These are phyloP conservation scores for Solanum ossicruentum DNA, from an alignment of 257 asterid genomes.

Conservation along the genomic window DNA sequence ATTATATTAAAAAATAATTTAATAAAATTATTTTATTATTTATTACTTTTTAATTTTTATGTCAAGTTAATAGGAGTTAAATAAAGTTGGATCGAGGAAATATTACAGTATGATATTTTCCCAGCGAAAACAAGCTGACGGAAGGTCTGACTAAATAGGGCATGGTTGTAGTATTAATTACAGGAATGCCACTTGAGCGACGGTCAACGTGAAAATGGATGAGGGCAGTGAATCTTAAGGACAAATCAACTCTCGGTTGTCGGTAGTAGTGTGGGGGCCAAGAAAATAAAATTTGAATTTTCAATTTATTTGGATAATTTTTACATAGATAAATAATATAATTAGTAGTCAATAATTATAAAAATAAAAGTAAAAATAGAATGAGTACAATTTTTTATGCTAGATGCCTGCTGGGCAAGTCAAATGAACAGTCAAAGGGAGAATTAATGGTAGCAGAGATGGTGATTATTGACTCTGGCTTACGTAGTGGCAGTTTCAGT, in stretches of 20 bases:
- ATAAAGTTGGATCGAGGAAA: too few species aligned
- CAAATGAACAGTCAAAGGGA: not conserved
- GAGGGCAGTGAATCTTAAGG: constrained; percentile 4
- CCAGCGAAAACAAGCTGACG: not conserved
- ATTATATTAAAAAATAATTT: too few species aligned
- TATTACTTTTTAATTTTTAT: too few species aligned
- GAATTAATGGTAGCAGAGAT: not conserved
- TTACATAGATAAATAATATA: not conserved
- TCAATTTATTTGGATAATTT: not conserved
- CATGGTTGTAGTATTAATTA: not conserved
- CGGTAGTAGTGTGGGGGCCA: not conserved
- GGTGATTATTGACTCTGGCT: not conserved
- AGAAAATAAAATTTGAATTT: not conserved
- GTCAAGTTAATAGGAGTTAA: too few species aligned
- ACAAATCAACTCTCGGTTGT: constrained; percentile 1
- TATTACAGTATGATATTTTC: not conserved
- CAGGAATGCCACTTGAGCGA: constrained; percentile 8
- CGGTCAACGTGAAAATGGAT: not conserved
- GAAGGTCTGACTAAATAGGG: not conserved
- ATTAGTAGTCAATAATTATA: not conserved
- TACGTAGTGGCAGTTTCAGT: not conserved
- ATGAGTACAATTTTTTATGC: too few species aligned
- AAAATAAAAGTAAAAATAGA: too few species aligned
- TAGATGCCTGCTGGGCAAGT: not conserved
- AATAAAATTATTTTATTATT: too few species aligned